Percentiles rank a stretch among this genome's conserved stretches.
Conservation (phyloP, 169 alveolate species). For the Theileria equi region DNA sequence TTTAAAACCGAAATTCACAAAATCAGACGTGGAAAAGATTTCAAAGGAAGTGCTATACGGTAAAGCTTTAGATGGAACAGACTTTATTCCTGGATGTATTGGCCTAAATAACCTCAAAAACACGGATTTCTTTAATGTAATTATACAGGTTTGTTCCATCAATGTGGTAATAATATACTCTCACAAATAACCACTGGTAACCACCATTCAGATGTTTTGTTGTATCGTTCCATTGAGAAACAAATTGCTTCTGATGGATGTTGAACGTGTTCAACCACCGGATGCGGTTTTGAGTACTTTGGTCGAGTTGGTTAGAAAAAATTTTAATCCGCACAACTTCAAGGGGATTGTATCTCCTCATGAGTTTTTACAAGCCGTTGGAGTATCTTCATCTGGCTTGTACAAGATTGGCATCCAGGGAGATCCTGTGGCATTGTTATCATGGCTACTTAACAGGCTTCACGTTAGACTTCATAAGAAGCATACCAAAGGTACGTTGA, state of each 20-base stretch:
- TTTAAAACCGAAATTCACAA: slow-evolving; percentile 78
- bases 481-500: slow-evolving; percentile 27
- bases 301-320: slow-evolving; percentile 91
- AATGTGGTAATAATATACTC: not conserved
- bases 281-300: slow-evolving; percentile 85
- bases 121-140: slow-evolving; percentile 94
- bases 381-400: slow-evolving; percentile 69
- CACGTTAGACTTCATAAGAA: slow-evolving; percentile 65
- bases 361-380: slow-evolving; percentile 89
- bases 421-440: slow-evolving; percentile 90
- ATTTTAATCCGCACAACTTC: slow-evolving; percentile 94
- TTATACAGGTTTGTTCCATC: slow-evolving; percentile 80
- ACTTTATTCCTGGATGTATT: slow-evolving; percentile 87
- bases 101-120: slow-evolving; percentile 94
- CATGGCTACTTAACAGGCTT: slow-evolving; percentile 87
- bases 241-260: slow-evolving; percentile 60
- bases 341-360: slow-evolving; percentile 98
- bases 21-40: slow-evolving; percentile 70
- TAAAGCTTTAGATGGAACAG: slow-evolving; percentile 92
- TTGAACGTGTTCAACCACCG: slow-evolving; percentile 65
- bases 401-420: slow-evolving; percentile 85
- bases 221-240: slow-evolving; percentile 62
- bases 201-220: slow-evolving; percentile 48
- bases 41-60: slow-evolving; percentile 76
- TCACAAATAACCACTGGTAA: not conserved